phyloP scores from a whole-genome alignment of 2,329 filamentous ascomycete genomes.

The Calonectria fujianensis region DNA sequence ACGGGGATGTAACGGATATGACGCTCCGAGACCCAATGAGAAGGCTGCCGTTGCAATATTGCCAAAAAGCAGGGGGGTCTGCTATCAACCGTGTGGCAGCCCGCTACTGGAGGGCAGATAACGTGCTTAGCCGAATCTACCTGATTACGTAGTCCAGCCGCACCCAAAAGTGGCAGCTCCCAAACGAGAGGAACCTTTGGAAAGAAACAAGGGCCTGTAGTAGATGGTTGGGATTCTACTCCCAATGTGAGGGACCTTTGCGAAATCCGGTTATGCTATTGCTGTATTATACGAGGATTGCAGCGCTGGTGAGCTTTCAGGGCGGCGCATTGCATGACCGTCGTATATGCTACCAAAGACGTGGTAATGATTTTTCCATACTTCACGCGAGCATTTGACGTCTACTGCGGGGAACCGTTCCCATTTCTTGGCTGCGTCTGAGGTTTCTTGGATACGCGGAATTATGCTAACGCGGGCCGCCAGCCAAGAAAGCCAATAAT shows the following conservation, averaged over 20 bases:
- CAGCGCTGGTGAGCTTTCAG: not conserved
- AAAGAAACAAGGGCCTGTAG: constrained; percentile 1
- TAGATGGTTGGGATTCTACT: not conserved
- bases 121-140: constrained; percentile 19
- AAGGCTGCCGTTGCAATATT: not conserved
- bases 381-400: not conserved
- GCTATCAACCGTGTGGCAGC: constrained; percentile 14
- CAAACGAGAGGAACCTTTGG: constrained; percentile 31
- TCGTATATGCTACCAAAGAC: not conserved
- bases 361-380: not conserved
- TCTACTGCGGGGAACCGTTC: not conserved
- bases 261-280: not conserved
- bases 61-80: not conserved
- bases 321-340: not conserved
- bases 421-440: constrained; percentile 1
- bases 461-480: not conserved
- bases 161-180: constrained; percentile 36
- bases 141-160: not conserved
- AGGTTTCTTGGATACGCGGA: not conserved
- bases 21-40: constrained; percentile 5
- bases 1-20: constrained; percentile 22
- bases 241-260: constrained; percentile 23
- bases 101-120: constrained; percentile 18
- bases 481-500: not conserved
- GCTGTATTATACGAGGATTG: not conserved